Conservation (phyloP, 208 protist species). For the Acanthamoeba lenticulata region DNA sequence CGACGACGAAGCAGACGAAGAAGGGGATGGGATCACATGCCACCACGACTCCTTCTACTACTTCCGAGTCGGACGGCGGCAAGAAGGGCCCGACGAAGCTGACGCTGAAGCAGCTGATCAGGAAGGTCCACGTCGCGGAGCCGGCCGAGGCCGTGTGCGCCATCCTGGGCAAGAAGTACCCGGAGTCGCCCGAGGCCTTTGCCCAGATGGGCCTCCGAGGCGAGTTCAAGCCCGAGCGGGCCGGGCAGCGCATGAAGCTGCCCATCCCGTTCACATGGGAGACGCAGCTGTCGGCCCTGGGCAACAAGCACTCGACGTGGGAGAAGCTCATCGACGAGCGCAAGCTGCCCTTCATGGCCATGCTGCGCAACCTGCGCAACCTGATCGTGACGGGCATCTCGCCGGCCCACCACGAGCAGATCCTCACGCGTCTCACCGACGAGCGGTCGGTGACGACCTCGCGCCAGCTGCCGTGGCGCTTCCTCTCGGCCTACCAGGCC, state of each 20-base stretch:
- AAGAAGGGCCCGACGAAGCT: conserved; percentile 34
- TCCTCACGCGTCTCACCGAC: conserved; percentile 74
- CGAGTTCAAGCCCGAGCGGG: conserved; percentile 86
- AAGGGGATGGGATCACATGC: neutral
- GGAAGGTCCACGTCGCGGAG: conserved; percentile 86
- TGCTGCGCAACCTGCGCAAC: conserved; percentile 95
- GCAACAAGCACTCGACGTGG: conserved; percentile 93
- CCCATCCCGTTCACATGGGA: conserved; percentile 94
- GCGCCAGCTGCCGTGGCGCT: conserved; percentile 93
- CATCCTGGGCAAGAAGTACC: conserved; percentile 95
- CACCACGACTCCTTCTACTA: neutral
- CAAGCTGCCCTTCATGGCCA: conserved; percentile 95
- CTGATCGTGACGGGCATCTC: conserved; percentile 89
- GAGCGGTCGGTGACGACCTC: conserved; percentile 84
- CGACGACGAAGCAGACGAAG: neutral
- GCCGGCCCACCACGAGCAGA: conserved; percentile 83
- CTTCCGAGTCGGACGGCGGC: neutral
- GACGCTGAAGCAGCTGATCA: conserved; percentile 85
- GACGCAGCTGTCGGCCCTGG: conserved; percentile 88
- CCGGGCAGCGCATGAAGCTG: conserved; percentile 94
- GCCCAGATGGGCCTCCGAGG: conserved; percentile 73
- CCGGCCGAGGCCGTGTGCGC: conserved; percentile 91
- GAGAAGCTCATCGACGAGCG: conserved; percentile 90
- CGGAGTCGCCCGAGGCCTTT: conserved; percentile 88
- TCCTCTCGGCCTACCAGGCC: conserved; percentile 93